These are phyloP conservation scores for Sanghuangporus sanghuang DNA, from an alignment of 1,284 basidiomycete species.

Conservation along the genomic window DNA sequence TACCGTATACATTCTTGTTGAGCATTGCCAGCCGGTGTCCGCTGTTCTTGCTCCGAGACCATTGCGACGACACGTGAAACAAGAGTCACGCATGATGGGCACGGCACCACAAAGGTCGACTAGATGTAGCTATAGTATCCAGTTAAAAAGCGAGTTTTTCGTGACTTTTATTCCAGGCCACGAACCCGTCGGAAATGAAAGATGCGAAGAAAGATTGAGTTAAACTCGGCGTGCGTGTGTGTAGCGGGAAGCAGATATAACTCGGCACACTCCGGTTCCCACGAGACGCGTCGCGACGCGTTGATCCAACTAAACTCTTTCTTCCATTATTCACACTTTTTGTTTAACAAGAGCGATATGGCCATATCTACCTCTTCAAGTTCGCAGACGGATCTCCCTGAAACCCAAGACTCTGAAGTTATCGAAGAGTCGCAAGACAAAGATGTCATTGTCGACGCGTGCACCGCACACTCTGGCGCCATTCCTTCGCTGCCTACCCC, in stretches of 20 bases:
- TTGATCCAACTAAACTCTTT: neutral
- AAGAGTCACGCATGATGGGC: too few species aligned
- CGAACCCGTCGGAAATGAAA: too few species aligned
- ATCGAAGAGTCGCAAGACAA: neutral
- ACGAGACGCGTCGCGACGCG: conserved; percentile 16
- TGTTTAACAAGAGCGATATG: neutral
- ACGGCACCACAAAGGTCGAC: too few species aligned
- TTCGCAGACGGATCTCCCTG: neutral
- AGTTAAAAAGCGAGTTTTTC: too few species aligned
- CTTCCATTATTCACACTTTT: neutral
- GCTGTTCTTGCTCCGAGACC: too few species aligned
- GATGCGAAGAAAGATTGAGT: neutral
- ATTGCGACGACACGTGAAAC: too few species aligned
- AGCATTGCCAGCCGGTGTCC: neutral
- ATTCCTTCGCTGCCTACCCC: conserved; percentile 53
- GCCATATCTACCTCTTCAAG: neutral
- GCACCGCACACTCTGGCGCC: conserved; percentile 1
- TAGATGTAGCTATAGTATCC: too few species aligned
- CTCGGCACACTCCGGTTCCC: neutral
- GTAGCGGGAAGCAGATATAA: neutral
- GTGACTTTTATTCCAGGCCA: too few species aligned
- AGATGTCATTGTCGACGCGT: conserved; percentile 7
- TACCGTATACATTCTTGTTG: neutral
- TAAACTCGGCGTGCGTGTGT: neutral
- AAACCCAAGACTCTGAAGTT: conserved; percentile 5